These are phyloP conservation scores for Yamadazyma conglobata DNA, from an alignment of 1,139 yeast genomes.

Conservation along the genomic window DNA sequence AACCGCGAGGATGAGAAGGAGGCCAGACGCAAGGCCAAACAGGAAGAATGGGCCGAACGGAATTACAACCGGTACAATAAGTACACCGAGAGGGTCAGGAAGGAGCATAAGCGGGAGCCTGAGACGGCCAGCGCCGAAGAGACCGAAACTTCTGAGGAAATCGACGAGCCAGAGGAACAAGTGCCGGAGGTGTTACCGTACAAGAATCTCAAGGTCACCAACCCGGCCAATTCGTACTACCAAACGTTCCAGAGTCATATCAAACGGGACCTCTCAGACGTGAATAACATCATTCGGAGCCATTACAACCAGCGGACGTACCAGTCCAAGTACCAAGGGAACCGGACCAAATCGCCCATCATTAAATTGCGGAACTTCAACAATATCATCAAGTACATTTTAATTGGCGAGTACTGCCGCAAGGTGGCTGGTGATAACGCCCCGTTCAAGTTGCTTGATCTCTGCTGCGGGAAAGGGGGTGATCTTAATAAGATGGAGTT, in stretches of 20 bases:
- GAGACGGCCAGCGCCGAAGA: constrained; percentile 1
- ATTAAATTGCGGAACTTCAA: constrained; percentile 84
- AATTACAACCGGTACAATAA: constrained; percentile 8
- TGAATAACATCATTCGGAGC: constrained; percentile 62
- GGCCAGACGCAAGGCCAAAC: constrained; percentile 5
- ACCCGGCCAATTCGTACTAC: constrained; percentile 29
- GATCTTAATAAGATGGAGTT: constrained; percentile 87
- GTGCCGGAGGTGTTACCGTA: constrained; percentile 27
- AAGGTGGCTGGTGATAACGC: constrained; percentile 43
- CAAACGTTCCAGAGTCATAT: constrained; percentile 42
- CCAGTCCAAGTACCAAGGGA: constrained; percentile 56
- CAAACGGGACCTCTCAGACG: constrained; percentile 34
- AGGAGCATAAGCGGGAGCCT: constrained; percentile 2
- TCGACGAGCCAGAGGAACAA: constrained; percentile 10
- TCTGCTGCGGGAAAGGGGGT: constrained; percentile 99
- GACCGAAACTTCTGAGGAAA: constrained; percentile 7
- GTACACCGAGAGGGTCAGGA: constrained; percentile 8
- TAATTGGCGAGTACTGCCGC: constrained; percentile 61
- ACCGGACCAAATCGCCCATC: constrained; percentile 76
- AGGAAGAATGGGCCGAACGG: constrained; percentile 6
- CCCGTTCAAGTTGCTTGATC: constrained; percentile 54
- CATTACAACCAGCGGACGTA: constrained; percentile 87
- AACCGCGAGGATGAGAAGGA: constrained; percentile 7
- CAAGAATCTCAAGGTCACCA: constrained; percentile 28
- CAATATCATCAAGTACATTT: constrained; percentile 83